Percentiles rank a stretch among this genome's conserved stretches.
phyloP scores from a whole-genome alignment of 148 eudicot species.

The Rhododendron kiyosumense region DNA sequence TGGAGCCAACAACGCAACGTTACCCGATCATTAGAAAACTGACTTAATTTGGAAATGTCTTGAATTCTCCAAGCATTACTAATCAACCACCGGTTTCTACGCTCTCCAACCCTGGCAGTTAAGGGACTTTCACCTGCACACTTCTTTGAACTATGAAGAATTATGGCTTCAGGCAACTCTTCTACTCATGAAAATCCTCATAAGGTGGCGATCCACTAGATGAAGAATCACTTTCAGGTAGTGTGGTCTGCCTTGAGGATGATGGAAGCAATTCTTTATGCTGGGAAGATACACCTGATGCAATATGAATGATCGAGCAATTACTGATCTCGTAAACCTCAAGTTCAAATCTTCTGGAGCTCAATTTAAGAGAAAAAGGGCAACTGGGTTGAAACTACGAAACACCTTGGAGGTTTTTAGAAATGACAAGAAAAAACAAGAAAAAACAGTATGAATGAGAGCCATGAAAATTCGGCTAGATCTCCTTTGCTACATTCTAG shows the following conservation, averaged over 20 bases:
- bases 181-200: slow-evolving; percentile 57
- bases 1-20: background rate
- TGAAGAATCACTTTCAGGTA: slow-evolving; percentile 58
- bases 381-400: background rate
- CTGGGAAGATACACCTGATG: slow-evolving; percentile 59
- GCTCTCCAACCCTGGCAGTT: background rate
- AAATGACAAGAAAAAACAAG: background rate
- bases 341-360: background rate
- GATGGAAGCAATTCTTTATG: slow-evolving; percentile 70
- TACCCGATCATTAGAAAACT: background rate
- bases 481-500: background rate
- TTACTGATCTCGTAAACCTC: background rate
- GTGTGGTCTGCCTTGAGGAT: slow-evolving; percentile 67
- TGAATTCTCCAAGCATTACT: background rate
- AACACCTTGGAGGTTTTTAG: background rate
- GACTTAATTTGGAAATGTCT: background rate
- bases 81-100: background rate
- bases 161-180: slow-evolving; percentile 7
- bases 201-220: slow-evolving; percentile 67
- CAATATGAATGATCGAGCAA: background rate
- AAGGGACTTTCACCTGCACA: background rate
- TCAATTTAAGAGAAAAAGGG: background rate
- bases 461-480: background rate
- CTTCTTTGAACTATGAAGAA: background rate
- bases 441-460: background rate